Conservation (phyloP, 768 basidiomycete species). For the Kwoniella dejecticola region DNA sequence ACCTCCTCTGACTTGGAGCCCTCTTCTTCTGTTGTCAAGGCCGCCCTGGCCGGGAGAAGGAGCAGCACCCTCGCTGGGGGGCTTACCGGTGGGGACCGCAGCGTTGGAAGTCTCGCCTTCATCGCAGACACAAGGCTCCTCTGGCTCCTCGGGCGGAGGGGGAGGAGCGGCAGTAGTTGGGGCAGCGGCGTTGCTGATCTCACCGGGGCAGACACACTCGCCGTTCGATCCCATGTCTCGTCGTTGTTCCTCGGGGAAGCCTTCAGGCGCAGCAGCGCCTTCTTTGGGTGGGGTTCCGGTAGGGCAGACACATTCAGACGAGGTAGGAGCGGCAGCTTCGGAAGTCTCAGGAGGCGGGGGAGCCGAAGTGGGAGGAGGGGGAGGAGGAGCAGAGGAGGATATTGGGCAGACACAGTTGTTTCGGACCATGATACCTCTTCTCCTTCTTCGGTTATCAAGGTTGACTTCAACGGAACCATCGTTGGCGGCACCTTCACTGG, state of each 20-base stretch:
- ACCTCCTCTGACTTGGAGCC: neutral
- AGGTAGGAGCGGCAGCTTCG: constrained; percentile 1
- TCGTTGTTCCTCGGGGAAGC: neutral
- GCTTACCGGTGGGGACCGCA: neutral
- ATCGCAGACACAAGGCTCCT: neutral
- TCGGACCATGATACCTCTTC: constrained; percentile 3
- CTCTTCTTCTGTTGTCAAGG: constrained; percentile 7
- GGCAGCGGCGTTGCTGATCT: no score
- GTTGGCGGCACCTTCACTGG: neutral
- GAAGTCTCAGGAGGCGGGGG: neutral
- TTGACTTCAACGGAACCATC: neutral
- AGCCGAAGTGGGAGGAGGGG: neutral
- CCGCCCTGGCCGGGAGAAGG: neutral
- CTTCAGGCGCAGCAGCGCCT: constrained; percentile 4
- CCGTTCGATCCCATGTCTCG: neutral
- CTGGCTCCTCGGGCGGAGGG: neutral
- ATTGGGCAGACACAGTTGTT: neutral
- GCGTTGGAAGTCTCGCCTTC: neutral
- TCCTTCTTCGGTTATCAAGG: neutral
- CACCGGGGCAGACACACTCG: constrained; percentile 9
- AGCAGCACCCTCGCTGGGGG: constrained; percentile 7
- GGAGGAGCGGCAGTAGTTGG: neutral
- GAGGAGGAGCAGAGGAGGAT: neutral
- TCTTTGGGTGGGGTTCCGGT: neutral
- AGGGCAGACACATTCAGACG: constrained; percentile 11